Percentiles rank a stretch among this genome's conserved stretches.
Evolutionary conservation across 768 basidiomycete species (phyloP).

Genomic region (Trametes meyenii): DNA sequence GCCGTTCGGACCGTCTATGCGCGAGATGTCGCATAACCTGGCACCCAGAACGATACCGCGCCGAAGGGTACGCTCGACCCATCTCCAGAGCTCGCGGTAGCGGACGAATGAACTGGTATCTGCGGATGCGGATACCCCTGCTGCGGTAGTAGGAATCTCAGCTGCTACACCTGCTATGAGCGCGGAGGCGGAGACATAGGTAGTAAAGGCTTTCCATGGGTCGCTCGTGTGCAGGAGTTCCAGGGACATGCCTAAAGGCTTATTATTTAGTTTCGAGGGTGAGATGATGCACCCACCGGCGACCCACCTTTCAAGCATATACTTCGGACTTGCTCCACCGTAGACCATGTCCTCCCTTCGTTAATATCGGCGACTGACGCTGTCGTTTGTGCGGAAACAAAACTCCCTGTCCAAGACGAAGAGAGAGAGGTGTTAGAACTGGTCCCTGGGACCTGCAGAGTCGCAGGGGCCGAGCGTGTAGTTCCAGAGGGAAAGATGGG

Average conservation of each 20-base stretch:
- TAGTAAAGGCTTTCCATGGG: conserved; percentile 52
- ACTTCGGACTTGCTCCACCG: conserved; percentile 74
- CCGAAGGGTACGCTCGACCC: conserved; percentile 82
- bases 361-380: conserved; percentile 54
- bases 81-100: conserved; percentile 85
- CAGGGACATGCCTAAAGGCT: conserved; percentile 66
- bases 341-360: conserved; percentile 73
- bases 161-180: conserved; percentile 53
- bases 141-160: conserved; percentile 43
- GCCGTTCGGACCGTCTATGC: conserved; percentile 38
- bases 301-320: conserved; percentile 74
- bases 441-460: conserved; percentile 41
- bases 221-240: conserved; percentile 60
- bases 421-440: conserved; percentile 41
- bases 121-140: conserved; percentile 32
- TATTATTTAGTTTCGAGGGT: neutral
- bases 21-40: conserved; percentile 42
- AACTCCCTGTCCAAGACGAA: conserved; percentile 54
- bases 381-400: conserved; percentile 45
- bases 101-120: conserved; percentile 58
- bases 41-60: conserved; percentile 73
- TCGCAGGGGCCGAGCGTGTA: conserved; percentile 41
- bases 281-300: neutral
- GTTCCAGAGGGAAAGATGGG: conserved; percentile 52
- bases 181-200: conserved; percentile 58